phyloP scores from a whole-genome alignment of 1,284 basidiomycete species.

The Cerrena zonata region DNA sequence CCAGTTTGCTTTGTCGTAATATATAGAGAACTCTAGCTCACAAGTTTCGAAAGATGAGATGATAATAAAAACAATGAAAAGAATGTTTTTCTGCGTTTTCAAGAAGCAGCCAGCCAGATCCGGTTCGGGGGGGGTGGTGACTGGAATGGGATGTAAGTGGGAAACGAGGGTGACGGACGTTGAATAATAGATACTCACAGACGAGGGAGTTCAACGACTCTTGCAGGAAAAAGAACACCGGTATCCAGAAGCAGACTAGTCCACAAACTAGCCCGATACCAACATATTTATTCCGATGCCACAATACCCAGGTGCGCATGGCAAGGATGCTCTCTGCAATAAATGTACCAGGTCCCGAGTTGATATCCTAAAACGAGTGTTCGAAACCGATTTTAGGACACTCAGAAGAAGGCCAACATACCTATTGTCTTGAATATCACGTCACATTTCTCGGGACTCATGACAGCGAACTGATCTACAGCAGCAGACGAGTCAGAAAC shows the following conservation, averaged over 20 bases:
- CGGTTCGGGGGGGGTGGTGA: conserved; percentile 3
- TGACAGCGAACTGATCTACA: conserved; percentile 8
- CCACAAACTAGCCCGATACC: neutral
- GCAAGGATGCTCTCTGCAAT: conserved; percentile 8
- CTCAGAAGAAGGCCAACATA: neutral
- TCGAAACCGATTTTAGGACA: neutral
- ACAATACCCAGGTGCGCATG: conserved; percentile 13
- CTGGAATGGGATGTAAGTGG: conserved; percentile 1
- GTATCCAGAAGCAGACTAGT: conserved; percentile 6
- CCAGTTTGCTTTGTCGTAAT: neutral
- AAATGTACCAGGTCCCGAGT: conserved; percentile 6
- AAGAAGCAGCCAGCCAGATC: conserved; percentile 6
- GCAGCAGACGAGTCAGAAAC: neutral
- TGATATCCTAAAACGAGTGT: neutral
- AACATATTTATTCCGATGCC: conserved; percentile 7
- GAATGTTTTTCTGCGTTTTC: conserved; percentile 6
- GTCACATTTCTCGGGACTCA: conserved; percentile 5
- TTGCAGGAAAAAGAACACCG: conserved; percentile 7
- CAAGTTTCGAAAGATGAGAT: conserved; percentile 7
- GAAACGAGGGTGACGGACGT: neutral
- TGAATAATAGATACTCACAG: conserved; percentile 3
- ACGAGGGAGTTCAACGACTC: conserved; percentile 8
- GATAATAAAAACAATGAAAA: conserved; percentile 5
- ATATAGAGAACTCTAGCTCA: neutral
- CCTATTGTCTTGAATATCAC: conserved; percentile 5